A percentile compares a stretch with the other conserved stretches of the same genome.
These are phyloP conservation scores for Trichoderma atrobrunneum DNA, from an alignment of 2,329 filamentous ascomycete genomes.

Conservation along the genomic window DNA sequence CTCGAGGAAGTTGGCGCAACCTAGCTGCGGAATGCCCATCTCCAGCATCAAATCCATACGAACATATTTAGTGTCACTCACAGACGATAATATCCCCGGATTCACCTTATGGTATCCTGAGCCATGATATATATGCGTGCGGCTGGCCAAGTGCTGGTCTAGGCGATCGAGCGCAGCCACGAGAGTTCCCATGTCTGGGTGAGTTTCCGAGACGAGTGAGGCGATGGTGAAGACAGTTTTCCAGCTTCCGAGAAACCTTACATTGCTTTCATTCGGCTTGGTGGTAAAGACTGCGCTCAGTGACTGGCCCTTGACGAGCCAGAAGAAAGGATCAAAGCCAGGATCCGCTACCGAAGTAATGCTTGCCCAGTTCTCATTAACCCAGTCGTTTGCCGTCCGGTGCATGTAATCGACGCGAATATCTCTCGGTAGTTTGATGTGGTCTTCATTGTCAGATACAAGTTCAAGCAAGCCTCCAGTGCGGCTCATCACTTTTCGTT, in stretches of 20 bases:
- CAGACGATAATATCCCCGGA: too few species aligned
- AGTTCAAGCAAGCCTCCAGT: neutral
- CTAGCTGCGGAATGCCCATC: too few species aligned
- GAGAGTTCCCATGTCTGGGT: neutral
- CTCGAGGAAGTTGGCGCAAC: neutral
- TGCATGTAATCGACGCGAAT: neutral
- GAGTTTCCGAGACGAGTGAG: neutral
- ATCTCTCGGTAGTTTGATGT: neutral
- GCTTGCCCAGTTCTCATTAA: fast-evolving
- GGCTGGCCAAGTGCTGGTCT: neutral
- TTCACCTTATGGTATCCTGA: too few species aligned
- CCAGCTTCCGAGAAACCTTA: too few species aligned
- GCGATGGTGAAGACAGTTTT: neutral
- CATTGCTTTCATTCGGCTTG: neutral
- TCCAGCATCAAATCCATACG: too few species aligned
- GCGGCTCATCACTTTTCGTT: neutral
- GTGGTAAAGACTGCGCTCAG: neutral
- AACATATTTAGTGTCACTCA: too few species aligned
- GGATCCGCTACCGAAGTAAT: neutral
- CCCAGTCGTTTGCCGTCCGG: neutral
- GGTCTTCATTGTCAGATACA: fast-evolving
- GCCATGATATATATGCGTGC: too few species aligned
- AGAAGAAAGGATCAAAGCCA: neutral
- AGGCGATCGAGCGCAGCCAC: neutral
- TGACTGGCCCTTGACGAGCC: neutral